phyloP scores from a whole-genome alignment of 129 eudicot species.

The Heracleum sosnowskyi region DNA sequence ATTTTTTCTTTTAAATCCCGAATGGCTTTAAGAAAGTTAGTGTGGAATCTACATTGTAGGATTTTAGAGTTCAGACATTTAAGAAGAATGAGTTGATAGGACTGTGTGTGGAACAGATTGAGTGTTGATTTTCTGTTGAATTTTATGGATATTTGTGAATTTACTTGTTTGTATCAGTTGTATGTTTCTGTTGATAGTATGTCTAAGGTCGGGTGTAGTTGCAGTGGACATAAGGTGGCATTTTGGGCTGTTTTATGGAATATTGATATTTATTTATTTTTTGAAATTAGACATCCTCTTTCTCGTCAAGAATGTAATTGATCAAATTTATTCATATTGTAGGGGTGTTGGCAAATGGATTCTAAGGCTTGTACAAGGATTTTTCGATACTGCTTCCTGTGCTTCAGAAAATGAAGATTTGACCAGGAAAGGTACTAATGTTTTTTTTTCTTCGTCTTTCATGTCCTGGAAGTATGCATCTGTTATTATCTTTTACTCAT shows the following conservation, averaged over 20 bases:
- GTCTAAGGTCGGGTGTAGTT: not conserved
- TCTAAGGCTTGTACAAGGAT: slow-evolving; percentile 62
- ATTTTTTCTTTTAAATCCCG: not conserved
- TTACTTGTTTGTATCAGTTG: too few relatives aligned
- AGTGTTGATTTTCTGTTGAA: not conserved
- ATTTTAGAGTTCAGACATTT: not conserved
- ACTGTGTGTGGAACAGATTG: not conserved
- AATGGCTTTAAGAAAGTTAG: not conserved
- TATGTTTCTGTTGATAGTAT: too few relatives aligned
- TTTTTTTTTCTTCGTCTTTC: not conserved
- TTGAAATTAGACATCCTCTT: not conserved
- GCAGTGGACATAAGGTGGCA: not conserved
- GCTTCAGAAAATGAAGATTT: slow-evolving; percentile 44
- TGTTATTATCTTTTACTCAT: not conserved
- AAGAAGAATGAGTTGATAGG: not conserved
- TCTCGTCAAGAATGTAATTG: not conserved
- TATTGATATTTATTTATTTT: not conserved
- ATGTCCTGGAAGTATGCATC: slow-evolving; percentile 6
- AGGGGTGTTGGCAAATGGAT: slow-evolving; percentile 97
- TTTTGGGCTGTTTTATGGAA: not conserved
- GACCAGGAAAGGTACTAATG: slow-evolving; percentile 37
- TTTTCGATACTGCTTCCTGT: slow-evolving; percentile 43
- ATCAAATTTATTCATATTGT: not conserved
- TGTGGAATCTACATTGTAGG: not conserved
- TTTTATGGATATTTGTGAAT: too few relatives aligned